phyloP scores from a whole-genome alignment of 495 filamentous ascomycete genomes.

The Lasiosphaeriaceae sp. region DNA sequence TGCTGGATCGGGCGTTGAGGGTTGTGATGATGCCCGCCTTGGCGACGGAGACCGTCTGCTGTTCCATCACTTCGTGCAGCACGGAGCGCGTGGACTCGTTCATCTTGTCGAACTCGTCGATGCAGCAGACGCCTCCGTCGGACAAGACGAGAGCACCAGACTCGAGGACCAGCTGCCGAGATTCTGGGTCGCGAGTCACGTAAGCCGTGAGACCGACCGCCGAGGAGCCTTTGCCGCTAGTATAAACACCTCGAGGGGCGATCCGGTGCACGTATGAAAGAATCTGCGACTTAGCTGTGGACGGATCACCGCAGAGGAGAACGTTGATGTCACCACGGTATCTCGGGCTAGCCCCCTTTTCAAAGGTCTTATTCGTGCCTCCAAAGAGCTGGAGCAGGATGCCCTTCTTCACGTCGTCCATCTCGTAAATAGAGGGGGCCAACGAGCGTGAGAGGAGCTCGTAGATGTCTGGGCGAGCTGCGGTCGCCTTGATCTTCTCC shows the following conservation, averaged over 20 bases:
- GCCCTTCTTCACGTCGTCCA: slow-evolving; percentile 98
- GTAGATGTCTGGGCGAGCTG: slow-evolving; percentile 82
- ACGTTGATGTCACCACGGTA: slow-evolving; percentile 98
- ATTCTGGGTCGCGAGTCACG: slow-evolving; percentile 86
- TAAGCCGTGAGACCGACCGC: slow-evolving; percentile 99
- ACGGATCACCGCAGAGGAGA: slow-evolving; percentile 93
- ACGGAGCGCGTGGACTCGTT: slow-evolving; percentile 92
- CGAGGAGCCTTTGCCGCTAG: slow-evolving; percentile 93
- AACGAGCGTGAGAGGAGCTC: slow-evolving; percentile 88
- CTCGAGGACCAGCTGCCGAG: slow-evolving; percentile 90
- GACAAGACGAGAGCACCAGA: slow-evolving; percentile 93
- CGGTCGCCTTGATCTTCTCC: slow-evolving; percentile 79
- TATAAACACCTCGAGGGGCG: slow-evolving; percentile 94
- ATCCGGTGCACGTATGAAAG: slow-evolving; percentile 96
- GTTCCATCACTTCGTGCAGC: slow-evolving; percentile 99
- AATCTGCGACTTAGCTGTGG: slow-evolving; percentile 92
- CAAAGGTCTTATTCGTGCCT: slow-evolving; percentile 97
- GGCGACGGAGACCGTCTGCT: slow-evolving; percentile 97
- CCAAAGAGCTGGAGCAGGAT: slow-evolving; percentile 95
- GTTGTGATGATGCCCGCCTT: slow-evolving; percentile 99
- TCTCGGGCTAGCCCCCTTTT: slow-evolving; percentile 90
- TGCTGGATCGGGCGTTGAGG: slow-evolving; percentile 88
- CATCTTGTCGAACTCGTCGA: slow-evolving; percentile 99
- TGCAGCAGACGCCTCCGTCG: slow-evolving; percentile 96
- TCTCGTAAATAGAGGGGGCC: slow-evolving; percentile 93